Evolutionary conservation across 805 yeast genomes (phyloP).

Genomic region (Lipomyces kockii): DNA sequence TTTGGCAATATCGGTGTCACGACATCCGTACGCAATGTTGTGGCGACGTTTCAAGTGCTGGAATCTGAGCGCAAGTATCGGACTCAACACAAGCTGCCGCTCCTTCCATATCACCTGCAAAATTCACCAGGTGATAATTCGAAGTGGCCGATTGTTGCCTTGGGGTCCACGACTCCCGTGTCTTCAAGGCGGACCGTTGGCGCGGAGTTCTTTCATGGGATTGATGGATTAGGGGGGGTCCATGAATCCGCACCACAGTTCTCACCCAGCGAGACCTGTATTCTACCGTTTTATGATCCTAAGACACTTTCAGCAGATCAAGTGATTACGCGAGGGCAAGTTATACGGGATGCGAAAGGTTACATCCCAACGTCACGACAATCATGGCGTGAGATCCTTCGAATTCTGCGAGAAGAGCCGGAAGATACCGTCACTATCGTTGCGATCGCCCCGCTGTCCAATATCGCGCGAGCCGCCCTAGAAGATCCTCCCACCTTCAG

Average conservation of each 20-base stretch:
- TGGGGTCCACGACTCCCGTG: conserved; percentile 45
- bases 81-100: conserved; percentile 30
- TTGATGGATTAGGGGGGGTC: conserved; percentile 50
- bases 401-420: conserved; percentile 45
- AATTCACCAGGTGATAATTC: not conserved
- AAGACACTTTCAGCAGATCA: conserved; percentile 15
- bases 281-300: conserved; percentile 38
- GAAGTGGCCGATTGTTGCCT: conserved; percentile 45
- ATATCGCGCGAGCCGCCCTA: conserved; percentile 50
- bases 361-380: conserved; percentile 43
- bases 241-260: conserved; percentile 46
- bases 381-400: conserved; percentile 47
- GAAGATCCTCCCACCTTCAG: conserved; percentile 47
- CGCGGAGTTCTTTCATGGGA: conserved; percentile 50
- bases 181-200: conserved; percentile 42
- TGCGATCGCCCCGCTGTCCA: conserved; percentile 50
- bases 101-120: conserved; percentile 36
- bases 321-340: conserved; percentile 15
- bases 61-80: conserved; percentile 43
- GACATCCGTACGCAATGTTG: conserved; percentile 45
- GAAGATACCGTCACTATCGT: conserved; percentile 47
- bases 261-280: conserved; percentile 42
- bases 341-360: conserved; percentile 35
- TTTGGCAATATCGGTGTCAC: conserved; percentile 48
- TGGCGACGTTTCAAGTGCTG: conserved; percentile 47